Conservation (phyloP, 2,329 filamentous ascomycete genomes). For the Cladosporium sp. region DNA sequence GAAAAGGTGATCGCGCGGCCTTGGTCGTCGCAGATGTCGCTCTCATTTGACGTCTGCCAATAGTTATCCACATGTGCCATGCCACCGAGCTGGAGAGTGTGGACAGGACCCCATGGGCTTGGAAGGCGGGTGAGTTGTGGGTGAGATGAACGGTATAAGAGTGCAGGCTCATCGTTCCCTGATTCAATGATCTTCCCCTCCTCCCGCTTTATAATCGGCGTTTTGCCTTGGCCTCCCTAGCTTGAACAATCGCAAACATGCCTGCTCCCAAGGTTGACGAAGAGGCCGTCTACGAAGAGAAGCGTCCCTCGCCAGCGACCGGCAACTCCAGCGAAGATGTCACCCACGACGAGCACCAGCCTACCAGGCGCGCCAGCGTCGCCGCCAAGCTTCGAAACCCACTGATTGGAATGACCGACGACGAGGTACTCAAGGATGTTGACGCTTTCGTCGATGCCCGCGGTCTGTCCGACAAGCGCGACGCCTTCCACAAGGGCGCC, state of each 20-base stretch:
- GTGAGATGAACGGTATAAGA: conserved; percentile 6
- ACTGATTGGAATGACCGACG: conserved; percentile 24
- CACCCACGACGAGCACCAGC: conserved; percentile 8
- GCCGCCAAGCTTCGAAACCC: conserved; percentile 23
- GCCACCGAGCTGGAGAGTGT: conserved; percentile 4
- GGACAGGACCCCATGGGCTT: conserved; percentile 8
- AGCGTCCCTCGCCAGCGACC: conserved; percentile 8
- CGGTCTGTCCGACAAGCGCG: conserved; percentile 18
- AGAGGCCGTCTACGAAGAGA: conserved; percentile 9
- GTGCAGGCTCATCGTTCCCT: not conserved
- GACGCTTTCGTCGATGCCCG: conserved; percentile 20
- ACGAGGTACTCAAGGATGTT: conserved; percentile 22
- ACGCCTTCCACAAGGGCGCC: conserved; percentile 22
- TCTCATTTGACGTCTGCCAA: conserved; percentile 10
- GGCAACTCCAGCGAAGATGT: conserved; percentile 11
- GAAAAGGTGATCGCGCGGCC: not conserved
- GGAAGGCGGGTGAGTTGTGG: not conserved
- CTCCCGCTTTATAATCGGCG: not conserved
- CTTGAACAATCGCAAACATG: conserved; percentile 10
- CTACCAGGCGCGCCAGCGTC: conserved; percentile 12
- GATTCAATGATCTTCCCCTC: not conserved
- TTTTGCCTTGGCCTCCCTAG: not conserved
- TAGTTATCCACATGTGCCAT: conserved; percentile 3
- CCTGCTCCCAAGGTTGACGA: conserved; percentile 10
- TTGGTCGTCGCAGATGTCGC: not conserved